These are phyloP conservation scores for Leptodermis oblonga DNA, from an alignment of 257 asterid species.

Conservation along the genomic window DNA sequence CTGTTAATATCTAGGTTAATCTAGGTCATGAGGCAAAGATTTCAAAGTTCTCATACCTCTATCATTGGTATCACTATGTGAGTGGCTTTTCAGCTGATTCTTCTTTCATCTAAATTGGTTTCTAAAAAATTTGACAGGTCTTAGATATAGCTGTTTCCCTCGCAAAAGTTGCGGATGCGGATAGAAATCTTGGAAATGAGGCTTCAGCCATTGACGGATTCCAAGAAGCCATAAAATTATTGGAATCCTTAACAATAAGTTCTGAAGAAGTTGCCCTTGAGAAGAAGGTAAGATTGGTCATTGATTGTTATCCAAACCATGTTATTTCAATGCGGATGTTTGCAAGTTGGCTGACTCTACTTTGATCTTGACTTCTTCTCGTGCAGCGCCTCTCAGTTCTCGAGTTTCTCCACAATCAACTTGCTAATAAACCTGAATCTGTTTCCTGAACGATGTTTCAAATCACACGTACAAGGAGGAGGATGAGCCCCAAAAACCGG, in stretches of 20 bases:
- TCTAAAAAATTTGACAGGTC: conserved; percentile 37
- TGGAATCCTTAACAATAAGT: conserved; percentile 49
- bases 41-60: background rate
- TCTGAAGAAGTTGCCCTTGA: conserved; percentile 56
- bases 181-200: conserved; percentile 74
- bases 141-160: conserved; percentile 75
- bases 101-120: conserved; percentile 9
- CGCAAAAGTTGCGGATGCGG: conserved; percentile 92
- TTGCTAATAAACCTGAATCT: conserved; percentile 27
- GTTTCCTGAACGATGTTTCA: conserved; percentile 12
- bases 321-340: background rate
- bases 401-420: conserved; percentile 65
- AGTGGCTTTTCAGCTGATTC: background rate
- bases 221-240: conserved; percentile 66
- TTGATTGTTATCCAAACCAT: background rate
- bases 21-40: background rate
- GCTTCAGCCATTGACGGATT: conserved; percentile 57
- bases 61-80: background rate
- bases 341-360: conserved; percentile 8
- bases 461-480: background rate
- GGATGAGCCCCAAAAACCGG: conserved; percentile 5
- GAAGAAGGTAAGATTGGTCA: conserved; percentile 63
- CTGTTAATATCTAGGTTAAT: background rate
- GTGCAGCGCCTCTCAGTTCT: conserved; percentile 78
- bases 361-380: background rate